A percentile compares a stretch with the other conserved stretches of the same genome.
These are phyloP conservation scores for Hemisphaericaspora nanyangensis DNA, from an alignment of 805 yeast genomes.

Conservation along the genomic window DNA sequence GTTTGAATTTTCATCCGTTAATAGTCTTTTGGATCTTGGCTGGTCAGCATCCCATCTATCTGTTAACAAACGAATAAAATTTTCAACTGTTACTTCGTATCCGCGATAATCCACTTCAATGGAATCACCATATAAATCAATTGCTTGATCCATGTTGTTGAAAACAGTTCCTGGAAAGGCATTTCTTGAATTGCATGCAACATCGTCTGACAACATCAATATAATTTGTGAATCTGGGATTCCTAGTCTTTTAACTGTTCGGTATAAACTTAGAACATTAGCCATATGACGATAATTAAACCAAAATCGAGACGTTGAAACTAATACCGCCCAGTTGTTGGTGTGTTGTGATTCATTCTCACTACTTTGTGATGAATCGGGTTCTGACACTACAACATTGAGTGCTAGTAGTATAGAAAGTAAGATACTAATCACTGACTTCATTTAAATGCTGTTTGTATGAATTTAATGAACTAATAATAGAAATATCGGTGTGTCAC, in stretches of 20 bases:
- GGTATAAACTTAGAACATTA: conserved; percentile 86
- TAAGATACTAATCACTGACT: neutral
- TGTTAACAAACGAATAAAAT: conserved; percentile 85
- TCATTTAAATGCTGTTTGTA: too few relatives aligned
- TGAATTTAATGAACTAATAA: too few relatives aligned
- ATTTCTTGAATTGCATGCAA: conserved; percentile 94
- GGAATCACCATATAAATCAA: conserved; percentile 90
- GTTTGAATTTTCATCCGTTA: conserved; percentile 92
- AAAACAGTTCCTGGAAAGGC: conserved; percentile 95
- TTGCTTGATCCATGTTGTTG: conserved; percentile 86
- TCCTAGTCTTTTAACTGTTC: conserved; percentile 93
- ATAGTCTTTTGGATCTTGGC: conserved; percentile 83
- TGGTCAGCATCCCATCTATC: conserved; percentile 95
- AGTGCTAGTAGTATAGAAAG: neutral
- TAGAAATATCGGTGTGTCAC: too few relatives aligned
- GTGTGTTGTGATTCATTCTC: conserved; percentile 46
- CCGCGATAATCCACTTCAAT: conserved; percentile 97
- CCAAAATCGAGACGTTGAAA: conserved; percentile 97
- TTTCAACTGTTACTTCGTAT: conserved; percentile 96
- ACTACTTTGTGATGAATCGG: neutral
- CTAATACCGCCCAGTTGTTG: conserved; percentile 81
- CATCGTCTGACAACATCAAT: conserved; percentile 93
- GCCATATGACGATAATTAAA: conserved; percentile 98
- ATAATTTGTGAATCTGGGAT: conserved; percentile 98
- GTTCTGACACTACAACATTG: neutral